Evolutionary conservation across 768 basidiomycete species (phyloP).

Genomic region (Boletus subparvulus): DNA sequence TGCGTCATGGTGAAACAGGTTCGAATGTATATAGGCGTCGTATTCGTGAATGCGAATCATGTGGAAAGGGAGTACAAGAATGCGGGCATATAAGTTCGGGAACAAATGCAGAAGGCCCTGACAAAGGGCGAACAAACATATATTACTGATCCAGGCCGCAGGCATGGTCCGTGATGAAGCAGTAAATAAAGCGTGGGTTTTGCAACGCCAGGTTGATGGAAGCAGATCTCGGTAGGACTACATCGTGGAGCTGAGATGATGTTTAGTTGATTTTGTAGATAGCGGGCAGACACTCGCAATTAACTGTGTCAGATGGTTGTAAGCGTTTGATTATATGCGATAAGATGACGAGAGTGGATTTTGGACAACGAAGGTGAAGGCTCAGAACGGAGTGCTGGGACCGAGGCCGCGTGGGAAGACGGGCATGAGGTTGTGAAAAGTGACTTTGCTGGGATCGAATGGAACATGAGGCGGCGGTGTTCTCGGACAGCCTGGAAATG

Average conservation of each 20-base stretch:
- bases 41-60: constrained; percentile 20
- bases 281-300: constrained; percentile 22
- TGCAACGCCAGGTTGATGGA: constrained; percentile 19
- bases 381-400: constrained; percentile 14
- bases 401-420: constrained; percentile 39
- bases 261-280: constrained; percentile 22
- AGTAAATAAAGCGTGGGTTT: constrained; percentile 17
- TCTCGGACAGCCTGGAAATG: constrained; percentile 21
- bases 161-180: constrained; percentile 32
- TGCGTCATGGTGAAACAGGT: constrained; percentile 8
- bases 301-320: constrained; percentile 30
- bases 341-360: constrained; percentile 21
- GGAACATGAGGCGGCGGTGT: constrained; percentile 37
- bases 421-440: constrained; percentile 64
- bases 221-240: constrained; percentile 27
- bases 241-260: constrained; percentile 30
- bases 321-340: constrained; percentile 31
- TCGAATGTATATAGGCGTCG: constrained; percentile 12
- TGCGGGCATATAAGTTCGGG: constrained; percentile 20
- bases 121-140: constrained; percentile 11
- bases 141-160: constrained; percentile 29
- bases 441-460: constrained; percentile 48
- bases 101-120: constrained; percentile 15
- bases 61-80: constrained; percentile 22
- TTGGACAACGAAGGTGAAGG: constrained; percentile 3